Evolutionary conservation across 2,329 filamentous ascomycete genomes (phyloP).

Genomic region (Atkinsonella texensis): DNA sequence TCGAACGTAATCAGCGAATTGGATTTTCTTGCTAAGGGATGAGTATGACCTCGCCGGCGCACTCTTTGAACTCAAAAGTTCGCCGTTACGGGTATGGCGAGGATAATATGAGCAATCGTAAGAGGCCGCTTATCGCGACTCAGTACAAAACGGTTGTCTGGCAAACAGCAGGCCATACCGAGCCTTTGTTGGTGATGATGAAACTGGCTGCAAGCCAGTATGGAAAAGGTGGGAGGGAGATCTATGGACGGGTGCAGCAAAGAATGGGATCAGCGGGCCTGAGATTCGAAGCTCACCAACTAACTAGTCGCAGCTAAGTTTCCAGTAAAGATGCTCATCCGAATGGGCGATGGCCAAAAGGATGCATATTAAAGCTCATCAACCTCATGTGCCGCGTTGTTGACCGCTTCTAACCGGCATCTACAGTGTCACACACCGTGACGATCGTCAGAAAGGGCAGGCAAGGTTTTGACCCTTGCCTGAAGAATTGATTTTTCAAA

Average conservation of each 20-base stretch:
- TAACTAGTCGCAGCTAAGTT: too few species aligned
- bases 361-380: too few species aligned
- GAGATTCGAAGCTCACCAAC: background rate
- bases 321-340: too few species aligned
- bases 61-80: background rate
- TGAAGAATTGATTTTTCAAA: too few species aligned
- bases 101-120: background rate
- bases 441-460: too few species aligned
- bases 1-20: background rate
- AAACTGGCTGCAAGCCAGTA: background rate
- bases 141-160: background rate
- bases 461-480: too few species aligned
- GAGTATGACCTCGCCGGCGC: background rate
- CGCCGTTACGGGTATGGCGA: background rate
- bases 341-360: too few species aligned
- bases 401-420: too few species aligned
- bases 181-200: background rate
- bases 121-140: background rate
- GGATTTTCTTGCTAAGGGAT: too few species aligned
- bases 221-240: background rate
- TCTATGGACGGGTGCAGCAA: background rate
- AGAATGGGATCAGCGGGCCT: background rate
- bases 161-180: background rate
- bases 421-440: too few species aligned
- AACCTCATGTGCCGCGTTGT: too few species aligned